Conservation (phyloP, 805 yeast species). For the Scheffersomyces lignosus region DNA sequence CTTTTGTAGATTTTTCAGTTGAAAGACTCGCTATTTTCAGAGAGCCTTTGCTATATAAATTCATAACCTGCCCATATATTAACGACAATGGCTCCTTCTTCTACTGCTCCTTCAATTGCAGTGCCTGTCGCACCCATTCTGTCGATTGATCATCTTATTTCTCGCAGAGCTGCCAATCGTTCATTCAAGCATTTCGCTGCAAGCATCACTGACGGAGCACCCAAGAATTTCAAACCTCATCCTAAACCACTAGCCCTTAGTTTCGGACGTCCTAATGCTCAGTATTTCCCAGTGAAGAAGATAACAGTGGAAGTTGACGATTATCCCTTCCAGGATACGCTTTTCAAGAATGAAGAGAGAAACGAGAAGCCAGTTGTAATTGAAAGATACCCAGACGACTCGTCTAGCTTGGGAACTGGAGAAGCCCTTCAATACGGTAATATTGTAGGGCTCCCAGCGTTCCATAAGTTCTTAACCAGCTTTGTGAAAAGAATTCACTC, state of each 20-base stretch:
- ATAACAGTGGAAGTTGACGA: conserved; percentile 6
- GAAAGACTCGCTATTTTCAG: no score
- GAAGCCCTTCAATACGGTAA: conserved; percentile 4
- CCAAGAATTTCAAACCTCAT: conserved; percentile 7
- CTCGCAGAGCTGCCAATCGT: conserved; percentile 4
- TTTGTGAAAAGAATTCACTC: conserved; percentile 1
- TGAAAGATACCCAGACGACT: background rate
- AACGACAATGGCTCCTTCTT: background rate
- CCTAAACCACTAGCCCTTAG: conserved; percentile 6
- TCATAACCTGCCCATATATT: no score
- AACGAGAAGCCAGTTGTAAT: background rate
- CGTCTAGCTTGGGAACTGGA: background rate
- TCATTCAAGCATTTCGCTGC: conserved; percentile 5
- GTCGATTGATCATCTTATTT: conserved; percentile 5
- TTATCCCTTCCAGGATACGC: conserved; percentile 9
- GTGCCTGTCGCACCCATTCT: no score
- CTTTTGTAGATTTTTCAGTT: no score
- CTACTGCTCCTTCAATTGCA: background rate
- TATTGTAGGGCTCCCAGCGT: conserved; percentile 1
- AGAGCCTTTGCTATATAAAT: no score
- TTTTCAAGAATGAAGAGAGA: conserved; percentile 1
- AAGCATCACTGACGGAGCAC: conserved; percentile 1
- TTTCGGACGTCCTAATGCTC: conserved; percentile 7
- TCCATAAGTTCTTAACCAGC: background rate
- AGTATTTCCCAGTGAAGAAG: conserved; percentile 7